A percentile compares a stretch with the other conserved stretches of the same genome.
Conservation (phyloP, 2,329 filamentous ascomycete species). For the Gaeumannomyces sp. region DNA sequence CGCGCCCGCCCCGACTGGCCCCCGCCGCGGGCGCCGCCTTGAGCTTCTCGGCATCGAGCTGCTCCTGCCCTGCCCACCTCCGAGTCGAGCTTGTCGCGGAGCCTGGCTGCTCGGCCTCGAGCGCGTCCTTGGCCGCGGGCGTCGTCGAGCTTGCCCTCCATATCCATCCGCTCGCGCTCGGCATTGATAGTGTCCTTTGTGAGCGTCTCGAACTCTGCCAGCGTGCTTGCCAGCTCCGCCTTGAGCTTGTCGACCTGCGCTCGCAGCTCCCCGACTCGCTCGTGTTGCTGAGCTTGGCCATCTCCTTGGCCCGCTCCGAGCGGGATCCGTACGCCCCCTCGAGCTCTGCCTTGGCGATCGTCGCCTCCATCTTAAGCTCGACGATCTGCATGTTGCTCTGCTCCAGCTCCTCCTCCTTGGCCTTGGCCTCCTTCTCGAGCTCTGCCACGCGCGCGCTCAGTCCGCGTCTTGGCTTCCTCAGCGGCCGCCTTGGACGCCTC, state of each 20-base stretch:
- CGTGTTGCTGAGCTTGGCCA: slow-evolving; percentile 45
- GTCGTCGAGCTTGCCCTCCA: slow-evolving; percentile 37
- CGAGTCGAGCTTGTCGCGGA: slow-evolving; percentile 33
- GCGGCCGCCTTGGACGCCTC: slow-evolving; percentile 19
- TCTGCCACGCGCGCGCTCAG: slow-evolving; percentile 14
- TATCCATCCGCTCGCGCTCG: slow-evolving; percentile 43
- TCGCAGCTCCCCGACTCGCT: slow-evolving; percentile 40
- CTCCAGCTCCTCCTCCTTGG: slow-evolving; percentile 46
- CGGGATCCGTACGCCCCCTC: slow-evolving; percentile 56
- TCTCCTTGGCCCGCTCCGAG: slow-evolving; percentile 52
- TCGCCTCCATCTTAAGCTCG: slow-evolving; percentile 56
- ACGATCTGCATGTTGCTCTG: slow-evolving; percentile 45
- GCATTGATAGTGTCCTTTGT: slow-evolving; percentile 45
- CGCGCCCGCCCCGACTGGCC: slow-evolving; percentile 31
- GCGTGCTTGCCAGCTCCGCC: slow-evolving; percentile 42
- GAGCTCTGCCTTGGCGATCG: slow-evolving; percentile 54
- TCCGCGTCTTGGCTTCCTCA: slow-evolving; percentile 24
- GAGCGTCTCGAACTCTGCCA: slow-evolving; percentile 47
- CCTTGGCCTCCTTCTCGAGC: slow-evolving; percentile 31
- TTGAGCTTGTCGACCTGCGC: slow-evolving; percentile 44
- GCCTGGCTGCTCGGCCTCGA: slow-evolving; percentile 33
- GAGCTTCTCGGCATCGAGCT: slow-evolving; percentile 45
- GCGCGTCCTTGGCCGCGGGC: slow-evolving; percentile 26
- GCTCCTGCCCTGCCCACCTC: slow-evolving; percentile 39
- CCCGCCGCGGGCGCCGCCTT: slow-evolving; percentile 29